Evolutionary conservation across 306 rosid species (phyloP).

Genomic region (Acacia confusa): DNA sequence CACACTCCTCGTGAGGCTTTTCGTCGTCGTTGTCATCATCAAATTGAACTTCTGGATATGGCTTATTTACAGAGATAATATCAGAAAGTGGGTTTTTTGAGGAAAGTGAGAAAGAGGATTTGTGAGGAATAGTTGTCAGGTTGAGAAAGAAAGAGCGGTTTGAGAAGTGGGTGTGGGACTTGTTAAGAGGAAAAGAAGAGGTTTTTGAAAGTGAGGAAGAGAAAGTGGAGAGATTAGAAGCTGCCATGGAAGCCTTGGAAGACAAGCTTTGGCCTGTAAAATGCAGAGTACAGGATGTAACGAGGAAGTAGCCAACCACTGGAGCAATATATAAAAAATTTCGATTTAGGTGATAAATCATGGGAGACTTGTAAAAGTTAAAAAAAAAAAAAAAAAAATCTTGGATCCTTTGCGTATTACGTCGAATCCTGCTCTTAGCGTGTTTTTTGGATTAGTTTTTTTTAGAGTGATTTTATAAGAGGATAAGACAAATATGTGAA

Average conservation of each 20-base stretch:
- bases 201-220: constrained; percentile 32
- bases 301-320: not conserved
- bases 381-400: too few relatives aligned
- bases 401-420: too few relatives aligned
- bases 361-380: too few relatives aligned
- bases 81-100: constrained; percentile 48
- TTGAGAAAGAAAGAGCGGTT: constrained; percentile 30
- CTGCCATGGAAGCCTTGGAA: not conserved
- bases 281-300: not conserved
- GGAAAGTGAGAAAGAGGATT: constrained; percentile 23
- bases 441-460: too few relatives aligned
- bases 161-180: constrained; percentile 22
- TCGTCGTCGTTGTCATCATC: constrained; percentile 50
- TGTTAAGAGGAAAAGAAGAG: constrained; percentile 22
- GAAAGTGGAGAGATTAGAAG: not conserved
- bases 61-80: constrained; percentile 9
- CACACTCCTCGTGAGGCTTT: constrained; percentile 96
- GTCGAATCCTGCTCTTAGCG: too few relatives aligned
- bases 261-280: not conserved
- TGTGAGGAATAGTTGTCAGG: constrained; percentile 21
- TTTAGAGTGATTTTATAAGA: too few relatives aligned
- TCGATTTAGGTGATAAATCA: not conserved
- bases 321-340: not conserved
- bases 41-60: not conserved
- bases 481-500: too few relatives aligned